Evolutionary conservation across 1,284 basidiomycete genomes (phyloP).

Genomic region (Nidula niveotomentosa): DNA sequence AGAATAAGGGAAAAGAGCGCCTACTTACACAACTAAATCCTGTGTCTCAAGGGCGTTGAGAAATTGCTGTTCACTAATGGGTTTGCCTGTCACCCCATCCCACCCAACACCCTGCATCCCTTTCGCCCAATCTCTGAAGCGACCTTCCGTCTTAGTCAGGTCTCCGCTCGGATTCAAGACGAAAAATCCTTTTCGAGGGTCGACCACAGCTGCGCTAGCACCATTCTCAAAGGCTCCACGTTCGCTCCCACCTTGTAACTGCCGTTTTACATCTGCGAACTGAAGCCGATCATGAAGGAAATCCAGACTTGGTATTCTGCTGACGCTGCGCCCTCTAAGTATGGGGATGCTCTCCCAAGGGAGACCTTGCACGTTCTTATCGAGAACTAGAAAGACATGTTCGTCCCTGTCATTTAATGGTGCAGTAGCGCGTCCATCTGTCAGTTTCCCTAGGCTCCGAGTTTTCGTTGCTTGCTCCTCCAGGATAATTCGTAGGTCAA

Average conservation of each 20-base stretch:
- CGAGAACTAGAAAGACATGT: slow-evolving; percentile 89
- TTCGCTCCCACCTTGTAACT: too few species aligned
- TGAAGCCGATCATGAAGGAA: slow-evolving; percentile 86
- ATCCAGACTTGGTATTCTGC: slow-evolving; percentile 86
- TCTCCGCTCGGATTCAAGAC: slow-evolving; percentile 95
- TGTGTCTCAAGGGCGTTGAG: slow-evolving; percentile 65
- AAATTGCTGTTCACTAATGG: slow-evolving; percentile 84
- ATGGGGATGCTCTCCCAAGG: slow-evolving; percentile 97
- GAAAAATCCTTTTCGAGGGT: slow-evolving; percentile 77
- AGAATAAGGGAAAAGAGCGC: neutral
- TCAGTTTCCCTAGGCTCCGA: slow-evolving; percentile 21
- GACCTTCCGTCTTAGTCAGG: slow-evolving; percentile 78
- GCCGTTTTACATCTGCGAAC: slow-evolving; percentile 33
- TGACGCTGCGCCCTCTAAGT: slow-evolving; percentile 82
- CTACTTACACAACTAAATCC: slow-evolving; percentile 86
- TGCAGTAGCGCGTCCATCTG: slow-evolving; percentile 12
- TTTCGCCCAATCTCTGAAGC: slow-evolving; percentile 79
- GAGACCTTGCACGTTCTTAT: slow-evolving; percentile 87
- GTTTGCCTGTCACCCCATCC: slow-evolving; percentile 78
- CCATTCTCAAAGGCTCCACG: slow-evolving; percentile 12
- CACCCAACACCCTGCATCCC: slow-evolving; percentile 75
- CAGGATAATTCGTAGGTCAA: slow-evolving; percentile 70
- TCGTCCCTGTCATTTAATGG: slow-evolving; percentile 38
- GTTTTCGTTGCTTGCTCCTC: slow-evolving; percentile 64
- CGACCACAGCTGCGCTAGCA: slow-evolving; percentile 43